Conservation (phyloP, 129 eudicot species). For the Calendula officinalis region DNA sequence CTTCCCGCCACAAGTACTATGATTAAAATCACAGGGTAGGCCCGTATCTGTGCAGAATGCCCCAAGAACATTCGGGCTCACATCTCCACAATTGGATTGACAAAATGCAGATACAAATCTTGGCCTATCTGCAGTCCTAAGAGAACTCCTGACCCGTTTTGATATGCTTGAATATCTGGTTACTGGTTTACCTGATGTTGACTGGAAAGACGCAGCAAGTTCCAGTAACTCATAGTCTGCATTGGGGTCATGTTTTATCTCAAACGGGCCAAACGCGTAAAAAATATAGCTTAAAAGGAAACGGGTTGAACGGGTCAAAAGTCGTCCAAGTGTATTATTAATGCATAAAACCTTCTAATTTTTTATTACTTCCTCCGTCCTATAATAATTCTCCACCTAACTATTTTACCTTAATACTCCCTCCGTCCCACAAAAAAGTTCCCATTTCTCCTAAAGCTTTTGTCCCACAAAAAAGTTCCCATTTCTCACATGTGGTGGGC, state of each 20-base stretch:
- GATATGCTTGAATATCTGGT: slow-evolving; percentile 66
- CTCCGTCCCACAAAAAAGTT: too few relatives aligned
- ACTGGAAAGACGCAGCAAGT: slow-evolving; percentile 75
- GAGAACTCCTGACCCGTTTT: slow-evolving; percentile 78
- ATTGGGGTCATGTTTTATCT: slow-evolving; percentile 14
- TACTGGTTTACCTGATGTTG: slow-evolving; percentile 64
- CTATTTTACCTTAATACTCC: too few relatives aligned
- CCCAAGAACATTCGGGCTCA: slow-evolving; percentile 97
- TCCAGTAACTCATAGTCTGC: slow-evolving; percentile 76
- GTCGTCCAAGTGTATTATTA: background rate
- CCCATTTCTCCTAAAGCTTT: too few relatives aligned
- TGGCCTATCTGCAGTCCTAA: slow-evolving; percentile 69
- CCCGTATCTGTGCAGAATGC: slow-evolving; percentile 98
- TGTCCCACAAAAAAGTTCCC: too few relatives aligned
- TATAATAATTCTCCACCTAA: too few relatives aligned
- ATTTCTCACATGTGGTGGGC: too few relatives aligned
- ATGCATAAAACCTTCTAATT: slow-evolving; percentile 4
- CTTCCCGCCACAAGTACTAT: slow-evolving; percentile 93
- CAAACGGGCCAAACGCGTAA: background rate
- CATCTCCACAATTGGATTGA: slow-evolving; percentile 94
- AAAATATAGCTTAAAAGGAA: background rate
- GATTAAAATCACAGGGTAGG: slow-evolving; percentile 90
- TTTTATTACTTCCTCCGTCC: background rate
- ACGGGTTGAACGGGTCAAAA: background rate
- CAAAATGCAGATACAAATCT: slow-evolving; percentile 93